Evolutionary conservation across 2,329 filamentous ascomycete genomes (phyloP).

Genomic region (Didymella pinodella): DNA sequence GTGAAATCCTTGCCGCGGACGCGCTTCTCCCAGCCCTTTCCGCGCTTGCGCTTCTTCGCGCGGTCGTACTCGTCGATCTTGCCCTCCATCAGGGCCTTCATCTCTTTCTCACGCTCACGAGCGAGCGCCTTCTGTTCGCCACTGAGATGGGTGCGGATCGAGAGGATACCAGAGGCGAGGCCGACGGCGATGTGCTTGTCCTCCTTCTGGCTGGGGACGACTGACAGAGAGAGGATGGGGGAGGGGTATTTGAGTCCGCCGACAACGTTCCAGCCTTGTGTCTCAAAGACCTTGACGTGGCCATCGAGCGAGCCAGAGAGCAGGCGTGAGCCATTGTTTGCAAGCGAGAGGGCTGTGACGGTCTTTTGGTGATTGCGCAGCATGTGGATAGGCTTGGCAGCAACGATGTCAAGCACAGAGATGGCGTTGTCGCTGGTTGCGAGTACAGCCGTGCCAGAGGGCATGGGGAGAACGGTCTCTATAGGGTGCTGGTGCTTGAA

Average conservation of each 20-base stretch:
- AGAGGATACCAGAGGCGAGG: constrained; percentile 92
- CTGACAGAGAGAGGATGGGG: constrained; percentile 83
- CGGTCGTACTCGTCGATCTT: constrained; percentile 80
- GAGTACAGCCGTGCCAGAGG: constrained; percentile 84
- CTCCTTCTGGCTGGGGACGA: constrained; percentile 74
- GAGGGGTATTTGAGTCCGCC: constrained; percentile 91
- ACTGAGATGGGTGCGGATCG: constrained; percentile 85
- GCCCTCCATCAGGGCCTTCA: constrained; percentile 81
- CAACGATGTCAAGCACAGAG: constrained; percentile 90
- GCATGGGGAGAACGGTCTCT: constrained; percentile 86
- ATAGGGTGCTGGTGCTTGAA: constrained; percentile 94
- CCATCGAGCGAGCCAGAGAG: constrained; percentile 91
- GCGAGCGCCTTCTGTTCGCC: constrained; percentile 81
- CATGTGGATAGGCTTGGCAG: constrained; percentile 84
- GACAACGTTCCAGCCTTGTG: constrained; percentile 94
- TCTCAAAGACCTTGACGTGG: constrained; percentile 97
- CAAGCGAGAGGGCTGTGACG: constrained; percentile 84
- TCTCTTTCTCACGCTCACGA: constrained; percentile 80
- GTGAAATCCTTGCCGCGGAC: constrained; percentile 77
- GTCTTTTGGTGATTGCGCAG: constrained; percentile 98
- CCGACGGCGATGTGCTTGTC: constrained; percentile 95
- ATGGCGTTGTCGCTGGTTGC: constrained; percentile 87
- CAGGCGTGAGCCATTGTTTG: constrained; percentile 80
- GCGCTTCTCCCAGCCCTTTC: constrained; percentile 68
- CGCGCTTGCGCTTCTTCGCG: constrained; percentile 69